A percentile compares a stretch with the other conserved stretches of the same genome.
These are phyloP conservation scores for Lasiodiplodia sp. DNA, from an alignment of 2,329 filamentous ascomycete genomes.

Conservation along the genomic window DNA sequence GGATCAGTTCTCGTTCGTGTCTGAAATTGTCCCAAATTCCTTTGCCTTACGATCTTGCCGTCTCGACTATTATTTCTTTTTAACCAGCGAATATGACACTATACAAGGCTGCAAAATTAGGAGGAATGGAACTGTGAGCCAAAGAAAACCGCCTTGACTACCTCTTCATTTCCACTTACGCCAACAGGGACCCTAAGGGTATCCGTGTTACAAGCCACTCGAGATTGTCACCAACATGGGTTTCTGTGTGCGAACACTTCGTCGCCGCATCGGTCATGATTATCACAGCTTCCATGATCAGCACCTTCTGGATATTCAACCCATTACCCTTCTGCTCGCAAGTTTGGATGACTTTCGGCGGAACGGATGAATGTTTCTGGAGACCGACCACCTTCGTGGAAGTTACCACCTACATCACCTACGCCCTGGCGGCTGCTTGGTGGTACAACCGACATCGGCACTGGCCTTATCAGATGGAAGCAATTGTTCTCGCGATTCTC, in stretches of 20 bases:
- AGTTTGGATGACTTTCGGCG: neutral
- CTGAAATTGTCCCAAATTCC: neutral
- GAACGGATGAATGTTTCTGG: neutral
- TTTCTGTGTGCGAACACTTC: neutral
- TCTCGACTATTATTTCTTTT: too few relatives aligned
- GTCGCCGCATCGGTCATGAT: constrained; percentile 2
- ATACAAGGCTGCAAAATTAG: neutral
- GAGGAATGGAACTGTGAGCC: neutral
- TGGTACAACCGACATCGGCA: neutral
- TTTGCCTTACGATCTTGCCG: neutral
- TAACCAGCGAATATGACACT: too few relatives aligned
- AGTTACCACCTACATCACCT: neutral
- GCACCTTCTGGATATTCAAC: neutral
- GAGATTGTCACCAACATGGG: neutral
- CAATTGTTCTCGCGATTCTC: neutral
- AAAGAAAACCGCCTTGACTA: neutral
- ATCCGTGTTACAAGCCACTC: neutral
- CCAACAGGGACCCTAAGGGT: neutral
- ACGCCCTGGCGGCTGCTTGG: neutral
- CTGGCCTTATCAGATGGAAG: neutral
- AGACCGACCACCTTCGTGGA: neutral
- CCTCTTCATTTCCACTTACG: neutral
- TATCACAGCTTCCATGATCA: neutral
- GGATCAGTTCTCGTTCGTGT: neutral
- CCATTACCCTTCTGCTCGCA: constrained; percentile 5